Evolutionary conservation across 78 protist genomes (phyloP).

Genomic region (Dictyostelium firmibasis): DNA sequence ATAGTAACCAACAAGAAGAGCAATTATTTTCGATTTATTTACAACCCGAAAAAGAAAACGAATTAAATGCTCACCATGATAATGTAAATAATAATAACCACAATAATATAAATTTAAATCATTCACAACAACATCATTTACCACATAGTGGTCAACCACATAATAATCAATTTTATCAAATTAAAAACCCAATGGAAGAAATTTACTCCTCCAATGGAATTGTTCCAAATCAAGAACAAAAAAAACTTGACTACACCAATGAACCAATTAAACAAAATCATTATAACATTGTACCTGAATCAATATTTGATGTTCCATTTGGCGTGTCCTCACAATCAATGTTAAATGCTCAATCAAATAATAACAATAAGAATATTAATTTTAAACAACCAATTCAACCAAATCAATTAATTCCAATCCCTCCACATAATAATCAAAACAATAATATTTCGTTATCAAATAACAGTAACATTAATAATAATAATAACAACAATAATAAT

Average conservation of each 20-base stretch:
- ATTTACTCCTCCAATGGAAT: background rate
- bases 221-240: background rate
- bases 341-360: background rate
- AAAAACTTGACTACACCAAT: conserved; percentile 21
- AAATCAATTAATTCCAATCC: conserved; percentile 33
- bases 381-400: conserved; percentile 28
- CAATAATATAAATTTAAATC: background rate
- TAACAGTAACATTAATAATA: background rate
- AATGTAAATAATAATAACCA: background rate
- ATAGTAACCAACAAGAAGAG: background rate
- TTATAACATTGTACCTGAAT: conserved; percentile 39
- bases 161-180: background rate
- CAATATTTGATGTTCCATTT: conserved; percentile 49
- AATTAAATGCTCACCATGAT: background rate
- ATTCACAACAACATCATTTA: conserved; percentile 23
- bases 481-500: too few relatives aligned
- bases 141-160: conserved; percentile 10
- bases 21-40: conserved; percentile 31
- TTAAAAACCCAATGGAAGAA: background rate
- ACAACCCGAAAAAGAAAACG: conserved; percentile 30
- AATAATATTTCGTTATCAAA: background rate
- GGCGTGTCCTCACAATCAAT: background rate
- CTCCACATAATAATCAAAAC: background rate
- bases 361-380: background rate
- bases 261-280: conserved; percentile 36